Conservation (phyloP, 1,284 basidiomycete species). For the Megacollybia platyphylla region DNA sequence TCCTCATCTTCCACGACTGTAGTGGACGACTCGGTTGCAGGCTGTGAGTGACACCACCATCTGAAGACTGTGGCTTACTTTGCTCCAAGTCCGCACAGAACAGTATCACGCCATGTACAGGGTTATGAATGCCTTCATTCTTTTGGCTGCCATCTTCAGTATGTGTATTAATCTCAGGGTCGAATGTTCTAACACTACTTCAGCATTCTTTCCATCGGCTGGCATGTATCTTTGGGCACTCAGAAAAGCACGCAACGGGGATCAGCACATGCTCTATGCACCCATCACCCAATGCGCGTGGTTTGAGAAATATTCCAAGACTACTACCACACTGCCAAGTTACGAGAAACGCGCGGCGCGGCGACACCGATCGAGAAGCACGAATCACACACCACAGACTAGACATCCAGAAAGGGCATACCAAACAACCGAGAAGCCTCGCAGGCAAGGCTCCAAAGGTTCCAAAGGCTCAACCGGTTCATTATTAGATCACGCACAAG, state of each 20-base stretch:
- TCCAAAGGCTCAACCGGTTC: not conserved
- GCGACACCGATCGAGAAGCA: not conserved
- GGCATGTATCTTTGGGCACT: slow-evolving; percentile 52
- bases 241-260: slow-evolving; percentile 49
- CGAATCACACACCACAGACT: not conserved
- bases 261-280: slow-evolving; percentile 60
- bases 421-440: not conserved
- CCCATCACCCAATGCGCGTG: slow-evolving; percentile 63
- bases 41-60: slow-evolving; percentile 35
- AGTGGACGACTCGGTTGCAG: slow-evolving; percentile 35
- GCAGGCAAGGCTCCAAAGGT: not conserved
- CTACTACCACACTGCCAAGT: slow-evolving; percentile 4
- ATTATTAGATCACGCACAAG: not conserved
- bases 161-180: slow-evolving; percentile 13
- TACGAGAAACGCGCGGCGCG: slow-evolving; percentile 2
- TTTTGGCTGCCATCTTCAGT: slow-evolving; percentile 65
- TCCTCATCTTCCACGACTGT: slow-evolving; percentile 33
- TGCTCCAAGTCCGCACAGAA: slow-evolving; percentile 44
- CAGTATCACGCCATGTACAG: slow-evolving; percentile 72
- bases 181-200: slow-evolving; percentile 7
- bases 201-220: slow-evolving; percentile 52
- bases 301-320: slow-evolving; percentile 40
- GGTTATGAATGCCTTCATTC: slow-evolving; percentile 63
- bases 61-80: slow-evolving; percentile 7
- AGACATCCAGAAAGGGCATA: not conserved